phyloP scores from a whole-genome alignment of 805 yeast species.

The Metschnikowia kofuensis region DNA sequence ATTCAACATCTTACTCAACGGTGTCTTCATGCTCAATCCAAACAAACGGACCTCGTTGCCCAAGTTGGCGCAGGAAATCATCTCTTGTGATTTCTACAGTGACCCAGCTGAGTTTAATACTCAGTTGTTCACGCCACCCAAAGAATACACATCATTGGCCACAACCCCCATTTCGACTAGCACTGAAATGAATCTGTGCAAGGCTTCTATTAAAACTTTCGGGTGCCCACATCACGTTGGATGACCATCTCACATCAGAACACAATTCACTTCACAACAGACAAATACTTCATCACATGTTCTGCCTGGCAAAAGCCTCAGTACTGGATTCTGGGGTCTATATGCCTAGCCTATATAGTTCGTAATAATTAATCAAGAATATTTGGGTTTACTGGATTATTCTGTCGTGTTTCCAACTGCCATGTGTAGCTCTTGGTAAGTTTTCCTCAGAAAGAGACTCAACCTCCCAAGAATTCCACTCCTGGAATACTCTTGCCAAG shows the following conservation, averaged over 20 bases:
- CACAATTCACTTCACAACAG: no score
- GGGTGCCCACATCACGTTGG: background rate
- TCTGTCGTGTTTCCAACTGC: conserved; percentile 36
- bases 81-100: conserved; percentile 31
- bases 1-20: conserved; percentile 49
- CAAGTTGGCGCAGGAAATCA: conserved; percentile 38
- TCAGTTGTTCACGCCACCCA: conserved; percentile 22
- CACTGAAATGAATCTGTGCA: conserved; percentile 13
- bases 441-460: conserved; percentile 7
- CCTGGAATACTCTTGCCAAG: conserved; percentile 31
- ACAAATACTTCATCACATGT: background rate
- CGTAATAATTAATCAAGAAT: background rate
- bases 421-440: conserved; percentile 29
- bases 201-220: background rate
- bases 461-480: conserved; percentile 29
- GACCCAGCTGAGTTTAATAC: conserved; percentile 18
- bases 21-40: conserved; percentile 46
- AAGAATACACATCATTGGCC: conserved; percentile 9
- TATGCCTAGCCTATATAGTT: background rate
- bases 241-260: background rate
- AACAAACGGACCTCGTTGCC: conserved; percentile 43
- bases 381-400: conserved; percentile 16
- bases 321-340: background rate
- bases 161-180: conserved; percentile 11
- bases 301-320: background rate